Percentiles rank a stretch among this genome's conserved stretches.
phyloP scores from a whole-genome alignment of 768 basidiomycete genomes.

The Xerocomellus intermedius region DNA sequence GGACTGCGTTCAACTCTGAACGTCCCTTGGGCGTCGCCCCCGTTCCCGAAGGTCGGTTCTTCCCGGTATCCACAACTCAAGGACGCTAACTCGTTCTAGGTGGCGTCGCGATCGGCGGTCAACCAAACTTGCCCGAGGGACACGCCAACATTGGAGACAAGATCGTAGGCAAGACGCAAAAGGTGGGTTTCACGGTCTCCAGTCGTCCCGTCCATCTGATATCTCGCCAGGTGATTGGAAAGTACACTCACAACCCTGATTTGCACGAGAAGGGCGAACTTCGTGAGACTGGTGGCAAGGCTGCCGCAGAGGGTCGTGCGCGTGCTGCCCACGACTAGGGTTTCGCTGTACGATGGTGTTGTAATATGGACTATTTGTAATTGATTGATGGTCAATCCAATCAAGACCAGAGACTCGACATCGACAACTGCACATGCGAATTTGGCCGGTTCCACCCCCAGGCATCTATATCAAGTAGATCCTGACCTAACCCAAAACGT shows the following conservation, averaged over 20 bases:
- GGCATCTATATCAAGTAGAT: too few relatives aligned
- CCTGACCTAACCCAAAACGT: too few relatives aligned
- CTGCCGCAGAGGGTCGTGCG: slow-evolving; percentile 40
- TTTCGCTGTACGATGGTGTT: neutral
- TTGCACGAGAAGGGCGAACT: slow-evolving; percentile 57
- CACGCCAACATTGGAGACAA: slow-evolving; percentile 51
- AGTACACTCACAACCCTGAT: slow-evolving; percentile 45
- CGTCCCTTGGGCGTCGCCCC: slow-evolving; percentile 40
- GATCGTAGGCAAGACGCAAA: slow-evolving; percentile 55
- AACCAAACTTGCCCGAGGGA: slow-evolving; percentile 27
- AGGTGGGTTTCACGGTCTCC: slow-evolving; percentile 34
- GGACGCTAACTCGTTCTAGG: slow-evolving; percentile 10
- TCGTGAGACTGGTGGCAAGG: slow-evolving; percentile 52
- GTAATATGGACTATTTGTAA: neutral
- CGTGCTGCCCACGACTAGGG: slow-evolving; percentile 42
- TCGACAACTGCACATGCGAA: too few relatives aligned
- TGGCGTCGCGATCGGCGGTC: slow-evolving; percentile 28
- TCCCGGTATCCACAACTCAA: neutral
- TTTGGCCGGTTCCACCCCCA: too few relatives aligned
- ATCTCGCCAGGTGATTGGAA: slow-evolving; percentile 45
- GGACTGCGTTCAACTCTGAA: slow-evolving; percentile 30
- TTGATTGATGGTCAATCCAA: too few relatives aligned
- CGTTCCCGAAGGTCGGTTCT: slow-evolving; percentile 30
- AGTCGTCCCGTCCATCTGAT: neutral
- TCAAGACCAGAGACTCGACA: too few relatives aligned